Percentiles rank a stretch among this genome's conserved stretches.
These are phyloP conservation scores for Ceratopteris richardii DNA, from an alignment of 75 land plant species.

Conservation along the genomic window DNA sequence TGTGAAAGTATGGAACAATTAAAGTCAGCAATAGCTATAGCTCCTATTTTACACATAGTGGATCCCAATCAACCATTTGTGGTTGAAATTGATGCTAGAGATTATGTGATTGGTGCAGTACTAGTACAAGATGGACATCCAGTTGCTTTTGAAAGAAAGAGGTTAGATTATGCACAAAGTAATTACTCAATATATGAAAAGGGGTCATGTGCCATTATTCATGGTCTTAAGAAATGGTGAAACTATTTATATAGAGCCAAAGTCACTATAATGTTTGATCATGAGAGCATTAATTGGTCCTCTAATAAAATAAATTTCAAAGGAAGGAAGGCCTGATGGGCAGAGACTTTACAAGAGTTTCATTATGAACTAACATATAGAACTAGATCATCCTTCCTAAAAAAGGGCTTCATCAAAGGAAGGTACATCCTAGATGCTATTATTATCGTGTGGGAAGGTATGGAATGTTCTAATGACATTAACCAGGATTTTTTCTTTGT, in stretches of 20 bases:
- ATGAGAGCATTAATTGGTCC: background rate
- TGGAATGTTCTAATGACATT: too few relatives aligned
- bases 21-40: slow-evolving; percentile 1
- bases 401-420: too few relatives aligned
- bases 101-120: slow-evolving; percentile 7
- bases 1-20: background rate
- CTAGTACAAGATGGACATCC: slow-evolving; percentile 5
- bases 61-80: slow-evolving; percentile 4
- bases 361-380: too few relatives aligned
- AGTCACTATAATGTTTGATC: slow-evolving; percentile 1
- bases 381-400: too few relatives aligned
- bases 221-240: slow-evolving; percentile 5
- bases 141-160: background rate
- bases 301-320: background rate
- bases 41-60: background rate
- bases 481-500: too few relatives aligned
- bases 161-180: background rate
- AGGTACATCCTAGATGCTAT: too few relatives aligned
- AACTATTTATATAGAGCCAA: slow-evolving; percentile 7
- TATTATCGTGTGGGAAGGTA: too few relatives aligned
- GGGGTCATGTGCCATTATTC: slow-evolving; percentile 1
- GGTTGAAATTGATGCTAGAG: slow-evolving; percentile 4
- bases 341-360: too few relatives aligned
- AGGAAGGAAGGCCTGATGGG: background rate
- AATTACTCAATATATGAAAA: slow-evolving; percentile 4